Base-by-base conservation (phyloP, 495 filamentous ascomycete species). In the Chaetomidium leptoderma region DNA sequence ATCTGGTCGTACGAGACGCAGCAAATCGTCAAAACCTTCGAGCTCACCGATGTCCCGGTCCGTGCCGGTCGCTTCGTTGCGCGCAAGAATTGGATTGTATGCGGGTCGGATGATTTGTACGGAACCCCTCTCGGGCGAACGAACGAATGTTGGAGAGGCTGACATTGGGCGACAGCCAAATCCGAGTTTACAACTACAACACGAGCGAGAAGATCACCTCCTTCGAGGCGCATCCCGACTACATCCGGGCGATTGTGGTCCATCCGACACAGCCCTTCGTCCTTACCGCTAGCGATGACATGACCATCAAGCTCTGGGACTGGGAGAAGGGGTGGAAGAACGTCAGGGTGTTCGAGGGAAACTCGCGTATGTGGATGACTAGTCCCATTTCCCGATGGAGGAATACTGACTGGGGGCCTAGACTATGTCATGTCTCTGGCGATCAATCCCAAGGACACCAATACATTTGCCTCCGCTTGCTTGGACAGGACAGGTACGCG, bases 1-100 rank as follows among this genome's bases (percentile, higher is more conserved):
- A 97, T 99, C 69, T 99, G 93, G 95, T 97, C 92, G 10, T 96
- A 96, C 76, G 93, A 97, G 74, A 91, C 92, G 47, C 95, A 96
- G 74, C 87, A 90, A 29, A 91, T 99, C 60, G 90, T 99, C 73
- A 97, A 97, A 78, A 96, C 95, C 16, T 99, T 99, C 76, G 95
- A 99, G 78, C 86, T 99, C 55, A 96, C 92, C 68, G 93, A 99
- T 83, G 93, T 99, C 48, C 93, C 93, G 59, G 93, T 97, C 49
- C 87, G 93, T 74, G 95, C 95, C 42, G 93, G 93, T 65, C 89
- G 95, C 59, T 98, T 98, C 73, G 84, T 98, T 70, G 90, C 95
- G 64, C 83, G 93, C 59, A 97, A 97, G 83, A 97, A 97, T 73
- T 97, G 95, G 95, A 95, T 99, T 65, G 92, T 96, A 42, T 95